phyloP scores from a whole-genome alignment of 2,329 filamentous ascomycete species.

The Aureobasidium pullulans region DNA sequence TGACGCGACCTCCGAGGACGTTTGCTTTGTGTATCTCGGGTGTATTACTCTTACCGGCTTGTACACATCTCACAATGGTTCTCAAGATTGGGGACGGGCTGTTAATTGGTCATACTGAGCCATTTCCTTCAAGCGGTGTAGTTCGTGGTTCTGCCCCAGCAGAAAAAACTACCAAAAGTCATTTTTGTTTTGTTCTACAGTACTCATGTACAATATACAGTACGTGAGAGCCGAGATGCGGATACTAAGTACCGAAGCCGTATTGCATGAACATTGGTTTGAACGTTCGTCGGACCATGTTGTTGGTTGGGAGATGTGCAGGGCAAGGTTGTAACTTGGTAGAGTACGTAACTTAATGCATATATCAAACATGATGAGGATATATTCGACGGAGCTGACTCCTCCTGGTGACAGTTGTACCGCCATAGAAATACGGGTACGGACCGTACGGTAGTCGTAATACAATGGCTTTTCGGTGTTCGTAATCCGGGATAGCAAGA shows the following conservation, averaged over 20 bases:
- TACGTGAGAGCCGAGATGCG: background rate
- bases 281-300: background rate
- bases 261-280: conserved; percentile 6
- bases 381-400: too few species aligned
- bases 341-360: too few species aligned
- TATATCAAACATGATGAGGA: too few species aligned
- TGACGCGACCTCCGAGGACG: background rate
- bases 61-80: background rate
- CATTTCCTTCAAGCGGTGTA: background rate
- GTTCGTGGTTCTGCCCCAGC: background rate
- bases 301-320: background rate
- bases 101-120: background rate
- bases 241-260: background rate
- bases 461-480: too few species aligned
- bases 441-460: too few species aligned
- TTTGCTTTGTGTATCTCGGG: background rate
- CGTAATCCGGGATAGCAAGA: background rate
- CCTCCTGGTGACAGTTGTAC: too few species aligned
- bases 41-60: background rate
- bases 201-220: background rate
- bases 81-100: background rate
- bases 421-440: too few species aligned
- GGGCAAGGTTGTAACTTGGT: background rate
- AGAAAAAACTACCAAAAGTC: background rate
- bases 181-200: background rate